A percentile compares a stretch with the other conserved stretches of the same genome.
Evolutionary conservation across 2,329 filamentous ascomycete species (phyloP).

Genomic region (Monilinia aucupariae): DNA sequence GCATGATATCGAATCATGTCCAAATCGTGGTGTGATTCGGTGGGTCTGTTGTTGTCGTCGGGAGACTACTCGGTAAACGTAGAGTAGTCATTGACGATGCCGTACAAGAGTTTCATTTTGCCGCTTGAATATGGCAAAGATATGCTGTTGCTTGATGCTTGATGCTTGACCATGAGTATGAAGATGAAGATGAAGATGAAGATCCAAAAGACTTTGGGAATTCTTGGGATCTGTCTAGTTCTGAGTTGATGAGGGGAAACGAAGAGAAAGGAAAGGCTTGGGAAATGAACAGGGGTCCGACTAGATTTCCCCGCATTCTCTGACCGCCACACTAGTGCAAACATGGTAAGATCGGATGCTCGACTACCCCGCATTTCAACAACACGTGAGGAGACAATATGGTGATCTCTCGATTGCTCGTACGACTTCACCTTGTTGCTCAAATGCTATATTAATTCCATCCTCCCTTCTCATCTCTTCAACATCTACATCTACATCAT

Average conservation of each 20-base stretch:
- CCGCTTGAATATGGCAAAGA: too few species aligned
- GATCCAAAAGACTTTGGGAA: too few species aligned
- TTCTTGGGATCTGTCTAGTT: too few species aligned
- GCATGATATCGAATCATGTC: neutral
- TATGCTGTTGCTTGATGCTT: too few species aligned
- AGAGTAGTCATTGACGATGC: neutral
- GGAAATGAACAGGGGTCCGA: too few species aligned
- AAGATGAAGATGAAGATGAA: too few species aligned
- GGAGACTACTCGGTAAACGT: too few species aligned
- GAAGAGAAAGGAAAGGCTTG: too few species aligned
- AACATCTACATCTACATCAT: neutral
- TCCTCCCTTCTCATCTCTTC: neutral
- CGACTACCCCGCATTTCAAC: slow-evolving; percentile 18
- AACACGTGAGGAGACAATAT: slow-evolving; percentile 16
- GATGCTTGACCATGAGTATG: too few species aligned
- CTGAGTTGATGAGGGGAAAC: neutral
- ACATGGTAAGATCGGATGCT: neutral
- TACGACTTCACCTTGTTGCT: slow-evolving; percentile 1
- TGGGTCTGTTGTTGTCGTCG: neutral
- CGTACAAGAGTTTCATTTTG: too few species aligned
- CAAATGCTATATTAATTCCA: neutral
- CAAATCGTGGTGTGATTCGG: slow-evolving; percentile 5
- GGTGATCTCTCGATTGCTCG: slow-evolving; percentile 10
- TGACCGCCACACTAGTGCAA: neutral
- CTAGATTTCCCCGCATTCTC: slow-evolving; percentile 7